phyloP scores from a whole-genome alignment of 306 rosid genomes.

The Corylus americana region DNA sequence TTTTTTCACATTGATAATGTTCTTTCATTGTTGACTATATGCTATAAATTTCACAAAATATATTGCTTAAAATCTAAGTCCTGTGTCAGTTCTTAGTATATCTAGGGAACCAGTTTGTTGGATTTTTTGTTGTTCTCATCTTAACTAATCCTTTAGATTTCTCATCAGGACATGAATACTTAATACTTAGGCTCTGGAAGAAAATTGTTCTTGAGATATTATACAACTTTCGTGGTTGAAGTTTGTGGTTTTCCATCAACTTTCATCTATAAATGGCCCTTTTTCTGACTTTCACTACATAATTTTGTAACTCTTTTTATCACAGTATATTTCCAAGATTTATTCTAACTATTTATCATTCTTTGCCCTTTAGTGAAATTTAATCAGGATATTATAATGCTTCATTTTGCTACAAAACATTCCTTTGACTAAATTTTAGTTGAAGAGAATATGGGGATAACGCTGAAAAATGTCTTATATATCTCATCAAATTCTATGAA shows the following conservation, averaged over 20 bases:
- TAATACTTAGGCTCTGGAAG: too few relatives aligned
- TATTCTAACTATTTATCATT: conserved; percentile 2
- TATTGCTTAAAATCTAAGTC: neutral
- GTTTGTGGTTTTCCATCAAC: too few relatives aligned
- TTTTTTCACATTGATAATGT: neutral
- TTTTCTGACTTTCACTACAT: neutral
- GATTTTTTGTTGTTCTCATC: neutral
- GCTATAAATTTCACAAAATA: neutral
- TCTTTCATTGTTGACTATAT: neutral
- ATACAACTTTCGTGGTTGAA: too few relatives aligned
- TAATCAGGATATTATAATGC: neutral
- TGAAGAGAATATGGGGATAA: conserved; percentile 3
- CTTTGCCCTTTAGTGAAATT: neutral
- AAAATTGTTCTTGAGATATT: too few relatives aligned
- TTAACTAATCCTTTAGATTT: neutral
- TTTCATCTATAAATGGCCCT: too few relatives aligned
- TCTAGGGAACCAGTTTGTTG: neutral
- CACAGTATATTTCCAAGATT: neutral
- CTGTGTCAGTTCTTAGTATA: neutral
- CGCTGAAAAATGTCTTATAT: conserved; percentile 26
- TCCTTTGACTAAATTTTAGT: conserved; percentile 8
- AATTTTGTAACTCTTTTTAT: neutral
- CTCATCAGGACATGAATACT: neutral
- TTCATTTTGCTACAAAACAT: neutral
- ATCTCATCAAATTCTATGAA: conserved; percentile 36